phyloP scores from a whole-genome alignment of 2,329 filamentous ascomycete species.

The Alternaria postmessia region DNA sequence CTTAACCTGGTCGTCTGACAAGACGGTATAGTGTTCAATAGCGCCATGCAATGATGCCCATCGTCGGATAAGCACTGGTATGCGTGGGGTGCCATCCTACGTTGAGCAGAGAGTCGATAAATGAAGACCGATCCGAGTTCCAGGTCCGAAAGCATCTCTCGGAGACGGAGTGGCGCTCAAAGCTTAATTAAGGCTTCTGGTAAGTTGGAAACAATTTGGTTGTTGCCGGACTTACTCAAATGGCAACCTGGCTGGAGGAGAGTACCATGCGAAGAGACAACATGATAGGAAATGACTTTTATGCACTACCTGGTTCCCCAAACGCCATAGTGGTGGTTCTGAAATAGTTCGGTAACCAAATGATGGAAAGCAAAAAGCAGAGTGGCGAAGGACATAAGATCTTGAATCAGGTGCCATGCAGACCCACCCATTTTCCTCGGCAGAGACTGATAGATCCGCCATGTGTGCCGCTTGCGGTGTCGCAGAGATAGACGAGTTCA shows the following conservation, averaged over 20 bases:
- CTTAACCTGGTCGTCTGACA: conserved; percentile 15
- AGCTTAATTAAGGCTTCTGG: background rate
- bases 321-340: background rate
- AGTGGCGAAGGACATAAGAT: background rate
- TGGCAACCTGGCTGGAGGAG: background rate
- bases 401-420: background rate
- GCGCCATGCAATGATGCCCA: conserved; percentile 34
- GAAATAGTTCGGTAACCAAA: background rate
- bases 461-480: background rate
- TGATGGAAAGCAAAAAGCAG: background rate
- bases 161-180: background rate
- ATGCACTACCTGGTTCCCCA: background rate
- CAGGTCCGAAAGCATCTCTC: background rate
- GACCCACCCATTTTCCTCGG: background rate
- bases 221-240: background rate
- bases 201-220: background rate
- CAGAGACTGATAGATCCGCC: background rate
- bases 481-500: background rate
- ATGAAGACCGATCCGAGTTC: conserved; percentile 1
- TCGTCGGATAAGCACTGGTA: conserved; percentile 6
- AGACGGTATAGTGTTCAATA: conserved; percentile 28
- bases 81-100: background rate
- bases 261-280: background rate
- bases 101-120: conserved; percentile 1
- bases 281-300: conserved; percentile 4